Evolutionary conservation across 164 flowering plant species (phyloP).

Genomic region (Piper betle): DNA sequence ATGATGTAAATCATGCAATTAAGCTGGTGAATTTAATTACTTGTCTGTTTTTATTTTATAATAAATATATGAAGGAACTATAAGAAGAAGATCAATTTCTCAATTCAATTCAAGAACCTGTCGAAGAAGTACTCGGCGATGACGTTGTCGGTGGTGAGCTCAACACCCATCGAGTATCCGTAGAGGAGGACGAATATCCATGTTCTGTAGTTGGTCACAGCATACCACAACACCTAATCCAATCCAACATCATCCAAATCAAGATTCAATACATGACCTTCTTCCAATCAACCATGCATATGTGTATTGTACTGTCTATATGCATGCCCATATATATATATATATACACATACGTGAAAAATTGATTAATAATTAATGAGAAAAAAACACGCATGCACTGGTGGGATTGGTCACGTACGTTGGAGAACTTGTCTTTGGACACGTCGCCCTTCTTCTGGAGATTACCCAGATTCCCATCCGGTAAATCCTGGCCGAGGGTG

Average conservation of each 20-base stretch:
- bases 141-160: conserved; percentile 54
- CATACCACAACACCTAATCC: too few relatives aligned
- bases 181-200: conserved; percentile 62
- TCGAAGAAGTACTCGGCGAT: conserved; percentile 67
- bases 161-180: conserved; percentile 73
- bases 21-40: background rate
- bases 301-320: conserved; percentile 48
- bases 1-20: background rate
- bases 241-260: too few relatives aligned
- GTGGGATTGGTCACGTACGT: conserved; percentile 14
- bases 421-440: conserved; percentile 51
- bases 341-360: too few relatives aligned
- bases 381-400: background rate
- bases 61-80: background rate
- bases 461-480: conserved; percentile 53
- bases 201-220: too few relatives aligned
- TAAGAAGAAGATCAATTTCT: background rate
- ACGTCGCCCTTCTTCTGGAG: conserved; percentile 55
- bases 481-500: conserved; percentile 67
- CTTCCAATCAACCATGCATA: too few relatives aligned
- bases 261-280: too few relatives aligned
- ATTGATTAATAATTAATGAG: too few relatives aligned
- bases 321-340: conserved; percentile 49
- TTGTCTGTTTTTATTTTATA: background rate
- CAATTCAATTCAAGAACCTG: conserved; percentile 16